Conservation (phyloP, 2,329 filamentous ascomycete genomes). For the Colletotrichum kahawae region DNA sequence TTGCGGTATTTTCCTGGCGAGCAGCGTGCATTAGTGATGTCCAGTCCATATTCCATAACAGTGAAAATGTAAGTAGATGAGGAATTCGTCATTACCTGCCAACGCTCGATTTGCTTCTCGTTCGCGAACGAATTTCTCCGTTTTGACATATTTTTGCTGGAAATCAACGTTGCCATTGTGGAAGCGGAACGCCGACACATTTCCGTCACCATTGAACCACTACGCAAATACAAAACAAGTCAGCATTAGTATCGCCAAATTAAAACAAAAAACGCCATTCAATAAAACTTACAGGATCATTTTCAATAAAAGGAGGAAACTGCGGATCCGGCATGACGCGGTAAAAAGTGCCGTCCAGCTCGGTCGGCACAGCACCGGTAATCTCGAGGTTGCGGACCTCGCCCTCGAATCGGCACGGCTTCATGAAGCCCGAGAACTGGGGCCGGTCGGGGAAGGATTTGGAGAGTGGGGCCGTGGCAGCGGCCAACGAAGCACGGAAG, state of each 20-base stretch:
- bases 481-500: conserved; percentile 2
- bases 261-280: not conserved
- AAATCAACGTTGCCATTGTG: conserved; percentile 36
- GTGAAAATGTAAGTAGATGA: not conserved
- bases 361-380: conserved; percentile 24
- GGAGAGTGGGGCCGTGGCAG: not conserved
- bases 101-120: conserved; percentile 35
- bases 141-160: conserved; percentile 41
- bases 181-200: conserved; percentile 40
- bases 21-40: conserved; percentile 26
- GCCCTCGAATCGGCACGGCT: conserved; percentile 19
- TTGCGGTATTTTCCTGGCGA: conserved; percentile 41
- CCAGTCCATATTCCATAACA: too few species aligned
- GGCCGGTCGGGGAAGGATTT: conserved; percentile 8
- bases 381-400: conserved; percentile 23
- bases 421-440: conserved; percentile 20
- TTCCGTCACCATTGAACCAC: conserved; percentile 44
- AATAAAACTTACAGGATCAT: conserved; percentile 2
- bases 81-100: not conserved
- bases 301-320: conserved; percentile 28
- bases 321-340: conserved; percentile 48
- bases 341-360: conserved; percentile 29
- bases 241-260: not conserved
- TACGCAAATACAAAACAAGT: conserved; percentile 26
- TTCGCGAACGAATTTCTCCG: conserved; percentile 43